These are phyloP conservation scores for Beta corolliflora DNA, from an alignment of 179 eudicot genomes.

Conservation along the genomic window DNA sequence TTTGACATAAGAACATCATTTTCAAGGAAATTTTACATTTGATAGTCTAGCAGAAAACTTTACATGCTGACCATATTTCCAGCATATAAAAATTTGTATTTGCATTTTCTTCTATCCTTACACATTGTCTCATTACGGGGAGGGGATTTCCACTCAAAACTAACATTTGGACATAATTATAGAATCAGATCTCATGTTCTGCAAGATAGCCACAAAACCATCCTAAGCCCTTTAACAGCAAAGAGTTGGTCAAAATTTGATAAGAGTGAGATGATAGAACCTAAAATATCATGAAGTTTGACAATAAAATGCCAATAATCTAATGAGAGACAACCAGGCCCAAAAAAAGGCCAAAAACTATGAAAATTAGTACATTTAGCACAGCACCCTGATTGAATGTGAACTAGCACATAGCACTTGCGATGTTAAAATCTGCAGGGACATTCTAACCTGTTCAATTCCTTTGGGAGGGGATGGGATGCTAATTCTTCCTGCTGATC, in stretches of 20 bases:
- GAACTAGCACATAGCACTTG: background rate
- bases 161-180: background rate
- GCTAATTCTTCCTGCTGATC: slow-evolving; percentile 52
- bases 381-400: background rate
- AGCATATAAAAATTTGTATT: background rate
- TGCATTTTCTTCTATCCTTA: background rate
- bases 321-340: background rate
- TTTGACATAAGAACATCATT: background rate
- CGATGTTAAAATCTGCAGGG: background rate
- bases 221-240: background rate
- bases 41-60: background rate
- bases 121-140: background rate
- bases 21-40: background rate
- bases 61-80: background rate
- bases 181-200: background rate
- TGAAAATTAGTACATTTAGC: background rate
- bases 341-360: background rate
- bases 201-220: background rate
- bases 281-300: background rate
- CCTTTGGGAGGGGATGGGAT: slow-evolving; percentile 83
- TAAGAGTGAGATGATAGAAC: background rate
- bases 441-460: slow-evolving; percentile 52
- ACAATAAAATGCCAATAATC: background rate
- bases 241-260: background rate
- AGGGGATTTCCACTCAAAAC: background rate